Evolutionary conservation across 805 yeast species (phyloP), one percentile per base, ranked within the genome.

Genomic region (Suhomyces kilbournensis): DNA sequence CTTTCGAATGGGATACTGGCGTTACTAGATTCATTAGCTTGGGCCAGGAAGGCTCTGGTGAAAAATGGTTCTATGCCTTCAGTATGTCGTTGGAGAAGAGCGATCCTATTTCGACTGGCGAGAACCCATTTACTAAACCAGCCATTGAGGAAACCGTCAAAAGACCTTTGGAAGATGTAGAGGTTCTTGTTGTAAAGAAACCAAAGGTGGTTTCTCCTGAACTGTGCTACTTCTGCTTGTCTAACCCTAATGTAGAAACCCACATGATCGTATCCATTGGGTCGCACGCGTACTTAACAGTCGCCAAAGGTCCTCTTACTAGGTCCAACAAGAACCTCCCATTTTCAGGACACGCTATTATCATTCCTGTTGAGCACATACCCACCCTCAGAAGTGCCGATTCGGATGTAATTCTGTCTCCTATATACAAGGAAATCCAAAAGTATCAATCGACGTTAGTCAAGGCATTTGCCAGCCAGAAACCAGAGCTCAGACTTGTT

Each of bases 251-350:
- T 12, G 77, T 88, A 6, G 92, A 86, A 57, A 75, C 88, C 2
- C 96, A 90, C 65, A 83, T 92, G 86, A 81, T 91, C 10, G 77
- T 90, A 0, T 81, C 94, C 0, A 86, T 92, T 49, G 93, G 89
- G 0, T 77, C 78, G 10, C 72, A 74, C 45, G 70, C 83, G 0
- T 91, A 90, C 64, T 48, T 91, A 52, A 85, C 97, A 0, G 75
- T 85, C 14, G 96, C 96, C 0, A 90, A 88, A 62, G 97, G 97
- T 0, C 97, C 97, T 0, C 68, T 91, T 17, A 81, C 88, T 1
- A 68, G 77, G 25, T 81, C 85, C 0, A 68, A 65, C 9, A 71
- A 72, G 12, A 68, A 70, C 3, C 67, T 78, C 3, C 70, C 78
- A 62, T 84, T 88, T 61, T 81, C 96, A 0, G 97, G 96, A 0